Conservation (phyloP, 441 rosid species). For the Isatis lusitanica region DNA sequence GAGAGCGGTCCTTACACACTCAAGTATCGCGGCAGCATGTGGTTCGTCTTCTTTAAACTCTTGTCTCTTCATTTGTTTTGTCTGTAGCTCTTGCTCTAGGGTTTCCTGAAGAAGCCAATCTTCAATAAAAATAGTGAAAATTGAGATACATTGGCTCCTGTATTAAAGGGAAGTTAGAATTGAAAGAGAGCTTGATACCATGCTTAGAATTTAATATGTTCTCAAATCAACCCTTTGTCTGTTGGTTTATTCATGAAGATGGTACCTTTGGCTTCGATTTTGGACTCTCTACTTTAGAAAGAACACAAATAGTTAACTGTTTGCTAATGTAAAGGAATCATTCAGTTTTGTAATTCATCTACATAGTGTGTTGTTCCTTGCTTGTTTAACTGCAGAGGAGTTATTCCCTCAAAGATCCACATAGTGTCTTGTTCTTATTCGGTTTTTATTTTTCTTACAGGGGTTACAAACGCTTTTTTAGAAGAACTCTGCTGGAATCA, state of each 20-base stretch:
- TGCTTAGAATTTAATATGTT: too few relatives aligned
- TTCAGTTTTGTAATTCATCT: background rate
- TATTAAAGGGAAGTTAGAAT: too few relatives aligned
- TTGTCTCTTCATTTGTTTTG: background rate
- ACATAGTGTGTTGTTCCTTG: background rate
- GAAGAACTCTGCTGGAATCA: slow-evolving; percentile 61
- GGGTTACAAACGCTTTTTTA: slow-evolving; percentile 75
- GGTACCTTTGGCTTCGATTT: too few relatives aligned
- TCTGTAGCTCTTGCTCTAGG: slow-evolving; percentile 7
- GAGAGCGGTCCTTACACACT: slow-evolving; percentile 94
- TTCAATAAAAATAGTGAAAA: too few relatives aligned
- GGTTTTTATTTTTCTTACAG: slow-evolving; percentile 35
- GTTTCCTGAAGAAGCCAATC: background rate
- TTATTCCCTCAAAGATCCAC: background rate
- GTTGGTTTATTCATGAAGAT: too few relatives aligned
- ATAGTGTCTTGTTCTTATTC: background rate
- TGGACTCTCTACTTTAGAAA: too few relatives aligned
- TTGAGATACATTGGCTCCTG: too few relatives aligned
- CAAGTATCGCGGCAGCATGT: slow-evolving; percentile 94
- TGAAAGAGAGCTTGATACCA: too few relatives aligned
- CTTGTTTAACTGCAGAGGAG: background rate
- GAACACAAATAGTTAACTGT: background rate
- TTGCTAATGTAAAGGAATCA: background rate
- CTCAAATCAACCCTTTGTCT: too few relatives aligned
- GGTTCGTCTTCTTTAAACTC: slow-evolving; percentile 44